phyloP scores from a whole-genome alignment of 73 alveolate species.

The Stentor roeselii region DNA sequence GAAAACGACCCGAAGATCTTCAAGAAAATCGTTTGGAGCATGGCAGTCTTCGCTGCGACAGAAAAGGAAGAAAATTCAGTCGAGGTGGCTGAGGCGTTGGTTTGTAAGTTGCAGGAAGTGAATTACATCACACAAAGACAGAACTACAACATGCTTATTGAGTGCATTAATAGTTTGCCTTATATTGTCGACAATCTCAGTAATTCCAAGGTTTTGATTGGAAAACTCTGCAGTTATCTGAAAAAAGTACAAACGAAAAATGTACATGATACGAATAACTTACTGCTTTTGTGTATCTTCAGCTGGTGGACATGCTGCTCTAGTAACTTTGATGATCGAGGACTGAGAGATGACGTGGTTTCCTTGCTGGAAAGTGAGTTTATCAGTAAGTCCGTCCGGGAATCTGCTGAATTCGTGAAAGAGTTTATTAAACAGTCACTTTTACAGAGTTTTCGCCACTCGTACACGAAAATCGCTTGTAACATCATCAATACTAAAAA shows the following conservation, averaged over 20 bases:
- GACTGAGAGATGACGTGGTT: background rate
- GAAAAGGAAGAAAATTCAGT: background rate
- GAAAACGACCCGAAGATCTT: background rate
- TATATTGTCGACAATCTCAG: too few species aligned
- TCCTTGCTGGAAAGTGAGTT: background rate
- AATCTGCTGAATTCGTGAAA: background rate
- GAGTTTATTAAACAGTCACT: background rate
- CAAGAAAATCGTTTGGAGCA: background rate
- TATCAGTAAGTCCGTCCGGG: background rate
- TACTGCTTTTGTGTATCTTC: background rate
- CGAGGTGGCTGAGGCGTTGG: background rate
- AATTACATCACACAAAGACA: background rate
- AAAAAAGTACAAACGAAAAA: background rate
- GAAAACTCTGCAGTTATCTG: background rate
- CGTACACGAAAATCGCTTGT: background rate
- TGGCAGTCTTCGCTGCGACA: background rate
- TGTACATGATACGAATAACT: background rate
- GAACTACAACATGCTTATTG: background rate
- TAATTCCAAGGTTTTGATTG: background rate
- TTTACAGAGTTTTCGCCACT: background rate
- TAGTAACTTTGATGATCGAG: background rate
- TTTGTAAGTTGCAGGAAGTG: background rate
- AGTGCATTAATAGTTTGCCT: background rate
- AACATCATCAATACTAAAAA: too few species aligned
- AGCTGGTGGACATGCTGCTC: background rate